Evolutionary conservation across 2,329 filamentous ascomycete species (phyloP).

Genomic region (Trichoderma pleuroti): DNA sequence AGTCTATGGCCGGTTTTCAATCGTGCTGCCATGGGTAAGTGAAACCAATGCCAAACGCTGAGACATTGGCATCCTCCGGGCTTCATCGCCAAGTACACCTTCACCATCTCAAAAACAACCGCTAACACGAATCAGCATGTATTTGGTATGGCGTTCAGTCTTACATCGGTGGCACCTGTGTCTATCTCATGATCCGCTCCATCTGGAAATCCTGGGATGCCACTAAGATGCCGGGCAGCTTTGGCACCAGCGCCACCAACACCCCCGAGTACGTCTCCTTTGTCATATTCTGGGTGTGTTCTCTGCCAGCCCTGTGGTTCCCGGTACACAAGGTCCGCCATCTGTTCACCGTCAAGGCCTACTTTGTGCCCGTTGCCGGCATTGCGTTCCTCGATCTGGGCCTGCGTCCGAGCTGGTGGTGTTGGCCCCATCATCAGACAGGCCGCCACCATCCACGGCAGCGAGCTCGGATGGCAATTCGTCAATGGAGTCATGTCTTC

Average conservation of each 20-base stretch:
- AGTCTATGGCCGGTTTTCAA: constrained; percentile 87
- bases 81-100: not conserved
- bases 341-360: constrained; percentile 86
- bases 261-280: constrained; percentile 77
- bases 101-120: not conserved
- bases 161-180: constrained; percentile 81
- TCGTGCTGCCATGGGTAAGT: constrained; percentile 69
- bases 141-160: constrained; percentile 85
- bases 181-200: constrained; percentile 82
- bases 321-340: constrained; percentile 86
- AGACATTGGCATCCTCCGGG: not conserved
- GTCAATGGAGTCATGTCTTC: constrained; percentile 83
- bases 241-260: constrained; percentile 61
- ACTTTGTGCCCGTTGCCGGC: constrained; percentile 77
- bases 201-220: constrained; percentile 71
- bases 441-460: constrained; percentile 59
- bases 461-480: constrained; percentile 73
- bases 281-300: constrained; percentile 80
- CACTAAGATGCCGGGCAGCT: constrained; percentile 62
- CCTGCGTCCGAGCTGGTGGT: constrained; percentile 74
- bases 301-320: constrained; percentile 82
- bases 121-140: constrained; percentile 50
- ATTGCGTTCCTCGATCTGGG: constrained; percentile 86
- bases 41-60: not conserved
- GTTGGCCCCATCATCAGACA: constrained; percentile 79